Conservation (phyloP, 176 grass and related monocot genomes). For the Thinopyrum elongatum region DNA sequence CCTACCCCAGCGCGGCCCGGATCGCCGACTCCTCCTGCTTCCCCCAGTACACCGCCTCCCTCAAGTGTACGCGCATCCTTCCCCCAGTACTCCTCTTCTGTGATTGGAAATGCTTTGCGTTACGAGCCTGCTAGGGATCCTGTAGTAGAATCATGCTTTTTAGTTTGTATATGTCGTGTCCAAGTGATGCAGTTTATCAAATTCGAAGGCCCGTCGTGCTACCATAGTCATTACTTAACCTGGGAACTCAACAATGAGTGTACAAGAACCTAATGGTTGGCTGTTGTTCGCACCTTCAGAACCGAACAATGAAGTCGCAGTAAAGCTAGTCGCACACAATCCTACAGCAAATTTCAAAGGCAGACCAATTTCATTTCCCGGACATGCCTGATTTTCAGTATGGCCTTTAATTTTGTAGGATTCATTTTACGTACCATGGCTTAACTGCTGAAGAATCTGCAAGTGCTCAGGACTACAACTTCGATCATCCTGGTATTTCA, state of each 20-base stretch:
- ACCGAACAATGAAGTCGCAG: too few species aligned
- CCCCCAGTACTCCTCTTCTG: neutral
- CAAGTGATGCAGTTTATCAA: neutral
- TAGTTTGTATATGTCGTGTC: neutral
- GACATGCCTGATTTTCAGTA: neutral
- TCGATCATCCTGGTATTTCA: too few species aligned
- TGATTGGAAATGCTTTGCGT: neutral
- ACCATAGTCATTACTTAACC: neutral
- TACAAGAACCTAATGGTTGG: neutral
- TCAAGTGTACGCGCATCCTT: slow-evolving; percentile 57
- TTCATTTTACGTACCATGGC: too few species aligned
- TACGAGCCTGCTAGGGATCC: neutral
- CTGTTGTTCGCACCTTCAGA: neutral
- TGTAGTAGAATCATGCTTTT: neutral
- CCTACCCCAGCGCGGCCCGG: slow-evolving; percentile 62
- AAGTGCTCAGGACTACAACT: too few species aligned
- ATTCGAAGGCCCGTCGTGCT: neutral
- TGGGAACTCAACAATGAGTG: neutral
- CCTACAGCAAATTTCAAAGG: neutral
- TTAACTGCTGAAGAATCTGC: too few species aligned
- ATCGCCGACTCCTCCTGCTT: slow-evolving; percentile 78
- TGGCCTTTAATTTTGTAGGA: too few species aligned
- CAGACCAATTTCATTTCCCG: neutral
- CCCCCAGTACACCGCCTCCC: slow-evolving; percentile 78
- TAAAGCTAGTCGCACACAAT: neutral